Conservation (phyloP, 495 filamentous ascomycete genomes). For the Aspergillus biplanus region DNA sequence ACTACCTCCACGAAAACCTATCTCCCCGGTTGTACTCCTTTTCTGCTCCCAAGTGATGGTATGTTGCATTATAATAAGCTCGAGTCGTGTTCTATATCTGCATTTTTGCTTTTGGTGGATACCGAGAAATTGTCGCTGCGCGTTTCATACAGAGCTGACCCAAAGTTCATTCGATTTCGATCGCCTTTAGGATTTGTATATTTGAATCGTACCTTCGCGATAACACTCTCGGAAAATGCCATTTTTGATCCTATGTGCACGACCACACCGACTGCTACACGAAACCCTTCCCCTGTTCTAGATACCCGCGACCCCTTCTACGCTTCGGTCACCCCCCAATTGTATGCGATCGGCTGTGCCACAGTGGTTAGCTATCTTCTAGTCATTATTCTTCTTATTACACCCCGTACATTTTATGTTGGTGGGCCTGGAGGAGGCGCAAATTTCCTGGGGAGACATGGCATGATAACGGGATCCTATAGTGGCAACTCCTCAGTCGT, state of each 20-base stretch:
- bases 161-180: neutral
- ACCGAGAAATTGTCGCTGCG: neutral
- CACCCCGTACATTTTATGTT: conserved; percentile 83
- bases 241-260: conserved; percentile 68
- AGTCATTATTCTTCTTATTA: conserved; percentile 92
- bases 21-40: conserved; percentile 58
- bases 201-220: conserved; percentile 56
- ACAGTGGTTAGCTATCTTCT: conserved; percentile 93
- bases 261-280: conserved; percentile 30
- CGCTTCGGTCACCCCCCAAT: conserved; percentile 84
- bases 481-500: conserved; percentile 71
- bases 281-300: conserved; percentile 46
- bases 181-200: conserved; percentile 54
- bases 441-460: conserved; percentile 78
- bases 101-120: conserved; percentile 2
- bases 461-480: conserved; percentile 78
- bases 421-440: conserved; percentile 68
- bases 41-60: conserved; percentile 62
- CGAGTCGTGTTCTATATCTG: neutral
- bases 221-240: conserved; percentile 65
- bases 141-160: neutral
- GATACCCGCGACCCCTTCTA: conserved; percentile 86
- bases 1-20: conserved; percentile 43
- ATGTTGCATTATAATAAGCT: conserved; percentile 24
- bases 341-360: conserved; percentile 87